A percentile compares a stretch with the other conserved stretches of the same genome.
These are phyloP conservation scores for Furcasterigmium sp. DNA, from an alignment of 2,329 filamentous ascomycete species.

Conservation along the genomic window DNA sequence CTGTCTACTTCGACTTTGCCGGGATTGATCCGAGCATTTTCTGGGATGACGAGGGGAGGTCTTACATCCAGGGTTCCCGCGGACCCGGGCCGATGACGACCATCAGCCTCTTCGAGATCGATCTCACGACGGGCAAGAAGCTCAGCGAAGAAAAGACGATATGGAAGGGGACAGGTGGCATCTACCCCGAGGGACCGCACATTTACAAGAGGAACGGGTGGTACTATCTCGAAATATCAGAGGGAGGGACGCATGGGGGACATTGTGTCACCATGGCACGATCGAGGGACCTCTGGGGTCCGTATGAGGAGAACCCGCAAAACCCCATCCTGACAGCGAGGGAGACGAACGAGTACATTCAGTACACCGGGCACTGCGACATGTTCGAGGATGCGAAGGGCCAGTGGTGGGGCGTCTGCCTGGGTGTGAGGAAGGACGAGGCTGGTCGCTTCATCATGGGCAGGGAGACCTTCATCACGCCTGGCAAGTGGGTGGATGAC, in stretches of 20 bases:
- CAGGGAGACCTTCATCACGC: slow-evolving; percentile 25
- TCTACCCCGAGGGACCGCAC: slow-evolving; percentile 38
- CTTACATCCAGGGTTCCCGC: slow-evolving; percentile 31
- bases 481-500: slow-evolving; percentile 19
- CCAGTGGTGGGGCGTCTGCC: slow-evolving; percentile 15
- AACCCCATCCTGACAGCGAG: slow-evolving; percentile 27
- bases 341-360: slow-evolving; percentile 18
- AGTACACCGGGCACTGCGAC: slow-evolving; percentile 18
- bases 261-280: slow-evolving; percentile 20
- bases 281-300: slow-evolving; percentile 16
- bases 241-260: slow-evolving; percentile 34
- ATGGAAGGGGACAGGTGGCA: slow-evolving; percentile 6
- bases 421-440: slow-evolving; percentile 8
- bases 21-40: slow-evolving; percentile 44
- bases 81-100: slow-evolving; percentile 16
- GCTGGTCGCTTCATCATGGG: slow-evolving; percentile 18
- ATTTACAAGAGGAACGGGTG: slow-evolving; percentile 35
- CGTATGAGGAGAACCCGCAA: slow-evolving; percentile 20
- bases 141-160: slow-evolving; percentile 12
- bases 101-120: slow-evolving; percentile 12
- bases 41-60: slow-evolving; percentile 49
- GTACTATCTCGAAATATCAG: slow-evolving; percentile 43
- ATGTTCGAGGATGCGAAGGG: slow-evolving; percentile 14
- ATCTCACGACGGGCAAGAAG: slow-evolving; percentile 13
- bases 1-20: slow-evolving; percentile 11